Conservation (phyloP, 1,284 basidiomycete genomes). For the Ceratobasidium theobromae region DNA sequence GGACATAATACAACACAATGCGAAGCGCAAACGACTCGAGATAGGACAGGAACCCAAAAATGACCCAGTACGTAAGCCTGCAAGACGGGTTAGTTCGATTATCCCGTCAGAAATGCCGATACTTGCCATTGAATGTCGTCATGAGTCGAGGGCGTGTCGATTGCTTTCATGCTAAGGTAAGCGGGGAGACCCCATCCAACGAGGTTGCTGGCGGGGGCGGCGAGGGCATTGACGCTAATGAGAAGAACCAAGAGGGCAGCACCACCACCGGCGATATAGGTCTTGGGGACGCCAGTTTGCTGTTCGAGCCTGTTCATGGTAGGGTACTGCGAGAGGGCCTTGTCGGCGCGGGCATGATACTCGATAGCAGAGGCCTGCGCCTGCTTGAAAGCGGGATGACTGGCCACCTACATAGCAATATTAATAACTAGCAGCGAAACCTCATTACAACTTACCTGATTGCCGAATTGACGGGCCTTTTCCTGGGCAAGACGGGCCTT, state of each 20-base stretch:
- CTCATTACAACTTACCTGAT: slow-evolving; percentile 4
- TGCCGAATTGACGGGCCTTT: slow-evolving; percentile 25
- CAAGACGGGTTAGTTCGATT: neutral
- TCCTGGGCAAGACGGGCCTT: slow-evolving; percentile 4
- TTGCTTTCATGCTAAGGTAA: slow-evolving; percentile 82
- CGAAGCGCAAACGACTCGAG: slow-evolving; percentile 74
- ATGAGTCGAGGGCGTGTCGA: slow-evolving; percentile 69
- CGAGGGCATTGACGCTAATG: slow-evolving; percentile 80
- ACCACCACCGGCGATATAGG: slow-evolving; percentile 81
- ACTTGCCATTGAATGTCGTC: slow-evolving; percentile 77
- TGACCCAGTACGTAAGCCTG: slow-evolving; percentile 77
- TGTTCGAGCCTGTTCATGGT: slow-evolving; percentile 81
- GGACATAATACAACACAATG: slow-evolving; percentile 76
- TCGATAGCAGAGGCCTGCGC: slow-evolving; percentile 72
- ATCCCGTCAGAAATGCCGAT: neutral
- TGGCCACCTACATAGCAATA: slow-evolving; percentile 52
- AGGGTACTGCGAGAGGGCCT: slow-evolving; percentile 94
- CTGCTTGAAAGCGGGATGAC: slow-evolving; percentile 82
- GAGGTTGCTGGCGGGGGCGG: slow-evolving; percentile 78
- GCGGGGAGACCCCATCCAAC: slow-evolving; percentile 83
- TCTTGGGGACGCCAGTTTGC: slow-evolving; percentile 90
- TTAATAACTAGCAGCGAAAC: neutral
- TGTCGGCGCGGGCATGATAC: slow-evolving; percentile 85
- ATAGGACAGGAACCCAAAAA: slow-evolving; percentile 86
- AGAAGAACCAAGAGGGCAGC: slow-evolving; percentile 64